These are phyloP conservation scores for Auriculariales sp. DNA, from an alignment of 768 basidiomycete species.

Conservation along the genomic window DNA sequence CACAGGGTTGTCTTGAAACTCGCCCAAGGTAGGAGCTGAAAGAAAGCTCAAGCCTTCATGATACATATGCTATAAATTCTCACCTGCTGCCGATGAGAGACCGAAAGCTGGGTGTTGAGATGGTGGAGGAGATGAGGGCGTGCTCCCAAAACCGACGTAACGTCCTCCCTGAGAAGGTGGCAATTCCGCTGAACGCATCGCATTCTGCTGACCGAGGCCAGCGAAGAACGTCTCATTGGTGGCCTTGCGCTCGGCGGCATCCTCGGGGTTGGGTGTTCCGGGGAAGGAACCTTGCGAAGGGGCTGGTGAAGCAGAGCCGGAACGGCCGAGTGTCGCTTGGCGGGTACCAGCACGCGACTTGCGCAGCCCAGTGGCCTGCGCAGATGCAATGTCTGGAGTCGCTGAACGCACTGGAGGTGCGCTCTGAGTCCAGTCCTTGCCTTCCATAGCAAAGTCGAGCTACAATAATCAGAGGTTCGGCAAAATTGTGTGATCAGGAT, in stretches of 20 bases:
- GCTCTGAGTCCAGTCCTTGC: conserved; percentile 66
- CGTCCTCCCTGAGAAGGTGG: conserved; percentile 90
- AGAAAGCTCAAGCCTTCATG: not conserved
- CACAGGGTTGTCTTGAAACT: conserved; percentile 77
- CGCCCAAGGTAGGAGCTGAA: conserved; percentile 52
- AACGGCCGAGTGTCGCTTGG: conserved; percentile 31
- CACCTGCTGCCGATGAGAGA: conserved; percentile 52
- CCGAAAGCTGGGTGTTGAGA: conserved; percentile 49
- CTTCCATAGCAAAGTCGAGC: conserved; percentile 67
- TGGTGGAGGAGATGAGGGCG: conserved; percentile 41
- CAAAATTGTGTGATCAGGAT: not conserved
- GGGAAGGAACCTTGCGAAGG: conserved; percentile 31
- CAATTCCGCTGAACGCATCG: conserved; percentile 55
- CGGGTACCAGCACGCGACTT: conserved; percentile 70
- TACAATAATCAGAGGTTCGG: conserved; percentile 16
- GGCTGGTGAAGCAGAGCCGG: conserved; percentile 39
- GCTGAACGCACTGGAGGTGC: conserved; percentile 39
- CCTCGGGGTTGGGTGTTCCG: conserved; percentile 28
- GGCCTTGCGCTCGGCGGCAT: conserved; percentile 42
- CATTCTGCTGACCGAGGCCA: conserved; percentile 71
- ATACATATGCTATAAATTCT: not conserved
- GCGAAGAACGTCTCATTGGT: conserved; percentile 82
- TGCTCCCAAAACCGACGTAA: conserved; percentile 86
- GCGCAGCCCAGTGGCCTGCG: conserved; percentile 54
- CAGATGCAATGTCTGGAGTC: conserved; percentile 31